A percentile compares a stretch with the other conserved stretches of the same genome.
phyloP scores from a whole-genome alignment of 2,329 filamentous ascomycete genomes.

The Arthrobotrys sinensis region DNA sequence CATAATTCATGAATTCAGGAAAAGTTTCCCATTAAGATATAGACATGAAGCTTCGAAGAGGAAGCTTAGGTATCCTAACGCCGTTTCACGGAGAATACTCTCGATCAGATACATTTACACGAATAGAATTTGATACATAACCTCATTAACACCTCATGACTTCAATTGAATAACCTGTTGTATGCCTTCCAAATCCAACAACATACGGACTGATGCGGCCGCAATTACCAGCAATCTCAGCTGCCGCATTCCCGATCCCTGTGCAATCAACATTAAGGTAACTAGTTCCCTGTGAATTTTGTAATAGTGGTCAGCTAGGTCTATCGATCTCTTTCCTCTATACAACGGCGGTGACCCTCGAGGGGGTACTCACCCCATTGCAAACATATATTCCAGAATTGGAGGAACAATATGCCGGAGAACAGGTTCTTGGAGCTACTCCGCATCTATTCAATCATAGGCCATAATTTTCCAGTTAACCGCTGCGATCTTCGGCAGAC shows the following conservation, averaged over 20 bases:
- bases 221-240: neutral
- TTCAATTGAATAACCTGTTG: neutral
- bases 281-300: no score
- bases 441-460: neutral
- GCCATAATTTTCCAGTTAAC: neutral
- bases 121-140: neutral
- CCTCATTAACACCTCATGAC: neutral
- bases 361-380: neutral
- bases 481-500: no score
- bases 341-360: no score
- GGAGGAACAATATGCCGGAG: neutral
- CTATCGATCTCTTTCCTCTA: no score
- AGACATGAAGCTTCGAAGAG: no score
- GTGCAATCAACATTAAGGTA: neutral
- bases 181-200: neutral
- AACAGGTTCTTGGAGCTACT: neutral
- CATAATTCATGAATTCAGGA: conserved; percentile 4
- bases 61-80: no score
- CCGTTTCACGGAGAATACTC: no score
- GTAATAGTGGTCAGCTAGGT: no score
- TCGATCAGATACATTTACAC: neutral
- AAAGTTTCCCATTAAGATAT: neutral
- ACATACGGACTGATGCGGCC: neutral
- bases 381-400: neutral
- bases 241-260: neutral